Evolutionary conservation across 768 basidiomycete genomes (phyloP).

Genomic region (Sutorius australiensis): DNA sequence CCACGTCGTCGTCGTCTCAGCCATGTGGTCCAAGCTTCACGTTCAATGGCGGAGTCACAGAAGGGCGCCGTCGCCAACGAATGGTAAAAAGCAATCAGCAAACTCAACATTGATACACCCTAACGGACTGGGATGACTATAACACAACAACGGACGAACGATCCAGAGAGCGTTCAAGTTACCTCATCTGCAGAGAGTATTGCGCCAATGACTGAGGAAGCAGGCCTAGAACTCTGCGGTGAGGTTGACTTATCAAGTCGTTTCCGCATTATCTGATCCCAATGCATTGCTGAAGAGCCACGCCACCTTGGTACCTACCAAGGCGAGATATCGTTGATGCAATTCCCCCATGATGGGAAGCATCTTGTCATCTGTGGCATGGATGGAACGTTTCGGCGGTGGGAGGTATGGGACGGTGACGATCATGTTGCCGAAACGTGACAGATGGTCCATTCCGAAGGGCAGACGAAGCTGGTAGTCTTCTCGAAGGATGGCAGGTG

Average conservation of each 20-base stretch:
- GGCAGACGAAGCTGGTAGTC: background rate
- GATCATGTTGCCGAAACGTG: background rate
- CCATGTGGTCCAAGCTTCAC: conserved; percentile 11
- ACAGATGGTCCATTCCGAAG: background rate
- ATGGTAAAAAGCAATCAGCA: background rate
- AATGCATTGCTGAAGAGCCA: conserved; percentile 1
- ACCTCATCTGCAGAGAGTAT: background rate
- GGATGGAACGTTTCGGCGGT: conserved; percentile 10
- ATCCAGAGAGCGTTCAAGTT: background rate
- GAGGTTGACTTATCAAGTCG: background rate
- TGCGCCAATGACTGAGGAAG: background rate
- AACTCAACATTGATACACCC: background rate
- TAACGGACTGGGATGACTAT: background rate
- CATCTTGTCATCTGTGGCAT: conserved; percentile 2
- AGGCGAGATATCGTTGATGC: conserved; percentile 4
- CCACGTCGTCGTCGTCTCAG: background rate
- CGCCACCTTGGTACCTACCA: background rate
- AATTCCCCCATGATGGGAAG: conserved; percentile 10
- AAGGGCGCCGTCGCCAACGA: background rate
- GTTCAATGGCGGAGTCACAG: conserved; percentile 6
- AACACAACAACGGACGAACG: conserved; percentile 1
- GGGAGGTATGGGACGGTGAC: background rate
- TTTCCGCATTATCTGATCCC: background rate
- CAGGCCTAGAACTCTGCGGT: background rate
- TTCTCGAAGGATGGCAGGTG: conserved; percentile 20